phyloP scores from a whole-genome alignment of 2,329 filamentous ascomycete genomes.

The Penicillium sp. region DNA sequence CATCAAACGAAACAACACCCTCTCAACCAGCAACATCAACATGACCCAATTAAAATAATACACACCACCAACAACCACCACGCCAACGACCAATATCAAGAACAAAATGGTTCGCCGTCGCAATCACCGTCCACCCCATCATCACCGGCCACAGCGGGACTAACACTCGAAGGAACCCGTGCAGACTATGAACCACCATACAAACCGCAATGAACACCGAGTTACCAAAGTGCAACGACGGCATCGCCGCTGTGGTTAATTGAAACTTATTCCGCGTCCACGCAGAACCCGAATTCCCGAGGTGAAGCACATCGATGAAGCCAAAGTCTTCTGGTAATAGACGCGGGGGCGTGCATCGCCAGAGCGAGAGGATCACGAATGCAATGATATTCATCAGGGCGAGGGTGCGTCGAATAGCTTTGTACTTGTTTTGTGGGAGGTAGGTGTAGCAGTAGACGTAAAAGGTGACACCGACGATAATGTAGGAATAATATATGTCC shows the following conservation, averaged over 20 bases:
- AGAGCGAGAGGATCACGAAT: constrained; percentile 56
- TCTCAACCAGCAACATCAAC: constrained; percentile 33
- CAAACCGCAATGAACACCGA: constrained; percentile 39
- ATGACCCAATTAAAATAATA: constrained; percentile 32
- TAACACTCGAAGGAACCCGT: constrained; percentile 43
- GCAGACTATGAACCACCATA: constrained; percentile 50
- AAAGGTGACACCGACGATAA: constrained; percentile 54
- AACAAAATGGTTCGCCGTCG: constrained; percentile 72
- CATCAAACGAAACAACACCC: constrained; percentile 26
- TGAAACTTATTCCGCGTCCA: constrained; percentile 57
- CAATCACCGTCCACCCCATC: constrained; percentile 64
- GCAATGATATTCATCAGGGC: constrained; percentile 58
- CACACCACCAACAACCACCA: constrained; percentile 39
- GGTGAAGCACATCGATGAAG: constrained; percentile 56
- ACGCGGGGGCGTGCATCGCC: constrained; percentile 58
- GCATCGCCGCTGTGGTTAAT: constrained; percentile 58
- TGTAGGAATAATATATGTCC: constrained; percentile 56
- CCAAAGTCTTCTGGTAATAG: constrained; percentile 53
- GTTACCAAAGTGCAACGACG: constrained; percentile 56
- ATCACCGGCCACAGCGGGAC: constrained; percentile 52
- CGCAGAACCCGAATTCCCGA: constrained; percentile 29
- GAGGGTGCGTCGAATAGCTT: constrained; percentile 54
- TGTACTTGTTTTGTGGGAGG: constrained; percentile 49
- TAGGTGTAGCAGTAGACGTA: constrained; percentile 57
- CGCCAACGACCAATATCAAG: constrained; percentile 71